phyloP scores from a whole-genome alignment of 306 rosid species.

The Rosa chinensis region DNA sequence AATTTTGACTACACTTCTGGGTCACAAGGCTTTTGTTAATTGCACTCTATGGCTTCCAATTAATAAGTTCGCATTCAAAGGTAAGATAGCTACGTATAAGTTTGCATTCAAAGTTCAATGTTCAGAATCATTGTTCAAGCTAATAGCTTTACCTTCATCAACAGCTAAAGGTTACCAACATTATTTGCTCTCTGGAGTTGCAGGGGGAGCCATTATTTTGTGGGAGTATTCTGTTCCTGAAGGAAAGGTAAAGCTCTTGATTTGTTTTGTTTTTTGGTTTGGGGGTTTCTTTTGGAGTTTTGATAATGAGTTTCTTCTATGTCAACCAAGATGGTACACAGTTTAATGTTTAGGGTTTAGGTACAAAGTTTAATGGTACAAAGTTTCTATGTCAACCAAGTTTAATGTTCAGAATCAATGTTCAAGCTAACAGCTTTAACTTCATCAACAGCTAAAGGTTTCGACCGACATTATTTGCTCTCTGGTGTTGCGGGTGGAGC shows the following conservation, averaged over 20 bases:
- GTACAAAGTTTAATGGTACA: too few species aligned
- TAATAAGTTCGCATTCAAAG: conserved; percentile 65
- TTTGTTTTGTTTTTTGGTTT: too few species aligned
- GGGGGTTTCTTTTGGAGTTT: too few species aligned
- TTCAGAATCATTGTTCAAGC: background rate
- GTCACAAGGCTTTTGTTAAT: conserved; percentile 80
- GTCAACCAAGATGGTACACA: too few species aligned
- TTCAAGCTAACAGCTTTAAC: too few species aligned
- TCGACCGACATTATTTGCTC: too few species aligned
- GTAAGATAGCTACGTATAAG: conserved; percentile 22
- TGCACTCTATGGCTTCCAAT: conserved; percentile 96
- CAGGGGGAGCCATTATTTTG: conserved; percentile 68
- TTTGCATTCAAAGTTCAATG: background rate
- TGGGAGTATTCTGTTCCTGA: conserved; percentile 71
- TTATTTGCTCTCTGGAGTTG: conserved; percentile 86
- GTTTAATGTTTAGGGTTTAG: too few species aligned
- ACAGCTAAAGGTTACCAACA: conserved; percentile 69
- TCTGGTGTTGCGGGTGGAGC: too few species aligned
- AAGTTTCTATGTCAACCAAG: too few species aligned
- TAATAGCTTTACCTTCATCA: background rate
- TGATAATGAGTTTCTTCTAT: too few species aligned
- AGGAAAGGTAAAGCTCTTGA: conserved; percentile 51
- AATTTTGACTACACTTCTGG: conserved; percentile 87
- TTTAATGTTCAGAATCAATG: too few species aligned
- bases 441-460: too few species aligned